Percentiles rank a stretch among this genome's conserved stretches.
These are phyloP conservation scores for Emydomyces testavorans DNA, from an alignment of 2,329 filamentous ascomycete species.

Conservation along the genomic window DNA sequence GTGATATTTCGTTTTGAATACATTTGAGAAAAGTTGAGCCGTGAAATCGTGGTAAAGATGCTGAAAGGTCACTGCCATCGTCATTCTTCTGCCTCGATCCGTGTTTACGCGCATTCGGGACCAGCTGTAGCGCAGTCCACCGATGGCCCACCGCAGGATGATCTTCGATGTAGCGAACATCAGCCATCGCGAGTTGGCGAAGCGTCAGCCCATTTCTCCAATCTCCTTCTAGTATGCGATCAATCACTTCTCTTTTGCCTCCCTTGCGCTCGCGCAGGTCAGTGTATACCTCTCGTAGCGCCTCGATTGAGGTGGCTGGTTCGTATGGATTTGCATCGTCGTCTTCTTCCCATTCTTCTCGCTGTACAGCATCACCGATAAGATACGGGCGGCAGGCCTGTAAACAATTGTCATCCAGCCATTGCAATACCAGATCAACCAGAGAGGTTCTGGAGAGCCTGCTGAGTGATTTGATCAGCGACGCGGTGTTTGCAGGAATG, in stretches of 20 bases:
- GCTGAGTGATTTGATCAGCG: conserved; percentile 54
- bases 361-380: neutral
- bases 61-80: conserved; percentile 24
- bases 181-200: conserved; percentile 45
- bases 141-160: conserved; percentile 38
- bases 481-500: conserved; percentile 52
- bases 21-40: conserved; percentile 67
- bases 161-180: conserved; percentile 44
- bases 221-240: conserved; percentile 47
- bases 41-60: conserved; percentile 57
- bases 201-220: conserved; percentile 46
- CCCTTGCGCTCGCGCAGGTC: conserved; percentile 47
- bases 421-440: conserved; percentile 60
- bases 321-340: conserved; percentile 58
- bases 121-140: conserved; percentile 45
- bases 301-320: conserved; percentile 52
- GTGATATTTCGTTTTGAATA: conserved; percentile 61
- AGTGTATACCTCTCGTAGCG: conserved; percentile 54
- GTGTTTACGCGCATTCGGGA: neutral
- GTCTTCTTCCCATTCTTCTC: conserved; percentile 40
- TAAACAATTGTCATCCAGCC: conserved; percentile 59
- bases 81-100: conserved; percentile 17
- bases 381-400: conserved; percentile 51
- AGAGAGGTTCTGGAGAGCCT: conserved; percentile 62
- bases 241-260: conserved; percentile 44